Conservation (phyloP, 2,329 filamentous ascomycete species). For the Alternaria rosae region DNA sequence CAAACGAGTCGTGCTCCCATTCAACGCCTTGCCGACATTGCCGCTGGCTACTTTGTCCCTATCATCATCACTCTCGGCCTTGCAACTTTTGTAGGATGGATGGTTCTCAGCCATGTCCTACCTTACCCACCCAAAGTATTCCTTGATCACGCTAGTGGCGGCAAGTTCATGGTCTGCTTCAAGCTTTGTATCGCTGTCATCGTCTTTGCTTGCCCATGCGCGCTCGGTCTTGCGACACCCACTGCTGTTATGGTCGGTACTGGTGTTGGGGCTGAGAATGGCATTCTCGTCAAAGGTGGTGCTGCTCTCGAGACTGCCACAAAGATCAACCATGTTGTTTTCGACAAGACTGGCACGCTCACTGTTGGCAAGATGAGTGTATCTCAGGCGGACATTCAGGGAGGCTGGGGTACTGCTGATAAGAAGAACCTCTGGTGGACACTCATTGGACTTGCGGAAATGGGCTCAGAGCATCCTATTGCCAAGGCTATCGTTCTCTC, state of each 20-base stretch:
- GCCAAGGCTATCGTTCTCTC: slow-evolving; percentile 83
- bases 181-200: slow-evolving; percentile 99
- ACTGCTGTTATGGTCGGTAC: slow-evolving; percentile 99
- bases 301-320: slow-evolving; percentile 90
- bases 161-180: slow-evolving; percentile 93
- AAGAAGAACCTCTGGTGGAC: slow-evolving; percentile 88
- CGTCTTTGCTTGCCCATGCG: slow-evolving; percentile 96
- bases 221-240: slow-evolving; percentile 92
- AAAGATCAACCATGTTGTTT: slow-evolving; percentile 85
- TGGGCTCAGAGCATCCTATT: slow-evolving; percentile 94
- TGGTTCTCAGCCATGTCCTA: slow-evolving; percentile 89
- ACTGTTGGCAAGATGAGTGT: slow-evolving; percentile 97
- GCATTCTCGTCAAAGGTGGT: slow-evolving; percentile 97
- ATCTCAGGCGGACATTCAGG: slow-evolving; percentile 71
- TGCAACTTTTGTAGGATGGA: slow-evolving; percentile 88
- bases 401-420: slow-evolving; percentile 74
- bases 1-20: slow-evolving; percentile 95
- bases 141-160: slow-evolving; percentile 78
- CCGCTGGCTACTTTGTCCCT: slow-evolving; percentile 94
- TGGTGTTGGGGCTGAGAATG: slow-evolving; percentile 93
- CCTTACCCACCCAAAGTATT: slow-evolving; percentile 89
- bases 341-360: slow-evolving; percentile 96
- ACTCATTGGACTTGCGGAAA: slow-evolving; percentile 93
- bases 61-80: slow-evolving; percentile 84
- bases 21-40: slow-evolving; percentile 86